Conservation (phyloP, 306 rosid species). For the Datisca glomerata region DNA sequence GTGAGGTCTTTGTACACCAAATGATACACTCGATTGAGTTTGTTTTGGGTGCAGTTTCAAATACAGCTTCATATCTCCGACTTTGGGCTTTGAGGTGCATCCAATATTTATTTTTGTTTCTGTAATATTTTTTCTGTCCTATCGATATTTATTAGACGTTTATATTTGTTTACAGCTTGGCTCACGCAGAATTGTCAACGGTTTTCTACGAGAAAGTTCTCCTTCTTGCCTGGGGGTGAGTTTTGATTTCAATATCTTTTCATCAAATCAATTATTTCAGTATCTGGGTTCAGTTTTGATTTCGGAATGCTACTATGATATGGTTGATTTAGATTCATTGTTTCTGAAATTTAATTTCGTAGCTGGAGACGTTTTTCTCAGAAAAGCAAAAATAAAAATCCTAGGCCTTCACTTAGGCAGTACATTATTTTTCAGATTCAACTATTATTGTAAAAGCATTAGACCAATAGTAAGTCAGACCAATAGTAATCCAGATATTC, state of each 20-base stretch:
- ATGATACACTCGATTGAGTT: constrained; percentile 98
- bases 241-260: constrained; percentile 9
- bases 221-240: constrained; percentile 99
- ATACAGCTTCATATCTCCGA: constrained; percentile 98
- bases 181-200: constrained; percentile 95
- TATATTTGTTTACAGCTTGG: constrained; percentile 66
- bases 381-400: background rate
- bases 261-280: background rate
- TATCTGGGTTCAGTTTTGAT: no score
- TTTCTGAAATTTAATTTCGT: background rate
- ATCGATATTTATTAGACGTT: constrained; percentile 6
- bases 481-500: background rate
- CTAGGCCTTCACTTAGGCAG: background rate
- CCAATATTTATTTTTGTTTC: background rate
- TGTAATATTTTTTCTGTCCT: constrained; percentile 11
- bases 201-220: constrained; percentile 98
- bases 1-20: constrained; percentile 98
- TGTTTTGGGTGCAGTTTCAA: constrained; percentile 95
- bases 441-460: background rate
- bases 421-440: background rate
- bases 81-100: constrained; percentile 99
- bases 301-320: background rate
- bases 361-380: background rate
- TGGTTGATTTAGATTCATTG: background rate
- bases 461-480: background rate